phyloP scores from a whole-genome alignment of 306 rosid species.

The Acmispon strigosus region DNA sequence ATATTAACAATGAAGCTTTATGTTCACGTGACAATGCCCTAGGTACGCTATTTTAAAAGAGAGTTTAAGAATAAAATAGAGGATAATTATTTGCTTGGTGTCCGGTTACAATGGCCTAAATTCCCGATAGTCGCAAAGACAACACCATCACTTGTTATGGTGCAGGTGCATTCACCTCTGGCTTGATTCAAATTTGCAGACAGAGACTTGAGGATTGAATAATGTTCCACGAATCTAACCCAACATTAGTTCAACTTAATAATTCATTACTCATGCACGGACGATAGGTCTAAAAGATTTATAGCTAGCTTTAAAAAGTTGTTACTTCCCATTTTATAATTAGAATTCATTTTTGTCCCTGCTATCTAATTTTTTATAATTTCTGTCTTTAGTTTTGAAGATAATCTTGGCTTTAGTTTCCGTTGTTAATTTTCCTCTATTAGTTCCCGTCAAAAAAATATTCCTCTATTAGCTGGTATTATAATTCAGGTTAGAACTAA shows the following conservation, averaged over 20 bases:
- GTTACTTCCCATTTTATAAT: too few species aligned
- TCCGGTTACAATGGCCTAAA: conserved; percentile 50
- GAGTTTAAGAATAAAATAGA: background rate
- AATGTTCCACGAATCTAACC: conserved; percentile 25
- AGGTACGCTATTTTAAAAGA: background rate
- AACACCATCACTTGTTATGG: background rate
- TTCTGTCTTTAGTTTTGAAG: too few species aligned
- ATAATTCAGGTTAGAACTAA: too few species aligned
- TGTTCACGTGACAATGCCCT: conserved; percentile 21
- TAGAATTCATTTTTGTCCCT: too few species aligned
- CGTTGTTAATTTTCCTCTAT: too few species aligned
- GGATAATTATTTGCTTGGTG: conserved; percentile 14
- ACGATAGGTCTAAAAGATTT: background rate
- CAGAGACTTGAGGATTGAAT: conserved; percentile 6
- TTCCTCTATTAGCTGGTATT: too few species aligned
- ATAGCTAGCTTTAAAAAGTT: too few species aligned
- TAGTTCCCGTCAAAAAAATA: too few species aligned
- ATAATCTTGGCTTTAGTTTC: too few species aligned
- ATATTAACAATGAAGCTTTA: background rate
- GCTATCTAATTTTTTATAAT: too few species aligned
- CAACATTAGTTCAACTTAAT: background rate
- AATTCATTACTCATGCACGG: background rate
- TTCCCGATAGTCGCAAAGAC: conserved; percentile 37
- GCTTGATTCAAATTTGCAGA: conserved; percentile 30
- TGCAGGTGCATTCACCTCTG: conserved; percentile 33